phyloP scores from a whole-genome alignment of 2,329 filamentous ascomycete species.

The Penicillium sp. region DNA sequence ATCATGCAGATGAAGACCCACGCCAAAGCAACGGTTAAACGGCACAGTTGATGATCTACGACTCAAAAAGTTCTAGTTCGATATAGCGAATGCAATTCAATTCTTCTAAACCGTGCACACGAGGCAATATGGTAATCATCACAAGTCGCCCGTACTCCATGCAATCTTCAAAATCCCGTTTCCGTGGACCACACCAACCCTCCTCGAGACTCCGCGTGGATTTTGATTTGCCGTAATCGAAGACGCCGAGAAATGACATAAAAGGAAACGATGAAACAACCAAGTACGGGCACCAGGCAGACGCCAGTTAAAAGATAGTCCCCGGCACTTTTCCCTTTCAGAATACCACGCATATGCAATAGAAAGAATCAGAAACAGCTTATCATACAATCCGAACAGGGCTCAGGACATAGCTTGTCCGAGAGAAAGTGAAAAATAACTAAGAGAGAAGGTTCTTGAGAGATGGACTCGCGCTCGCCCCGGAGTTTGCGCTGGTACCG shows the following conservation, averaged over 20 bases:
- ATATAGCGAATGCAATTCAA: constrained; percentile 12
- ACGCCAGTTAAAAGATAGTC: neutral
- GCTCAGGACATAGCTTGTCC: neutral
- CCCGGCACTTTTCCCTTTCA: constrained; percentile 4
- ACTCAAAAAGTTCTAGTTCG: neutral
- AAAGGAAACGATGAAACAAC: constrained; percentile 9
- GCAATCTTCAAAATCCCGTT: constrained; percentile 6
- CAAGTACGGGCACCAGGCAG: neutral
- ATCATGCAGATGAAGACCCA: neutral
- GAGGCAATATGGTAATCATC: constrained; percentile 18
- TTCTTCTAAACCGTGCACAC: constrained; percentile 14
- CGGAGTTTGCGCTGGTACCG: constrained; percentile 37
- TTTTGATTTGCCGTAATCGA: constrained; percentile 16
- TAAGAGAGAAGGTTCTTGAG: constrained; percentile 65
- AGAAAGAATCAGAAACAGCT: constrained; percentile 14
- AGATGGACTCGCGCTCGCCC: constrained; percentile 74
- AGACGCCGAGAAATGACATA: constrained; percentile 19
- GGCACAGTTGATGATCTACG: neutral
- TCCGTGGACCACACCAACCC: constrained; percentile 2
- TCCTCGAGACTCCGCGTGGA: constrained; percentile 3
- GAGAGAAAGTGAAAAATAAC: constrained; percentile 42
- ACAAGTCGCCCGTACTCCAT: constrained; percentile 23
- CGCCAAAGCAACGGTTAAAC: neutral
- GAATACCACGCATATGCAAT: constrained; percentile 12
- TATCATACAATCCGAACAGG: constrained; percentile 17